Evolutionary conservation across 192 early-diverging fungal genomes (phyloP).

Genomic region (Lobosporangium transversale): DNA sequence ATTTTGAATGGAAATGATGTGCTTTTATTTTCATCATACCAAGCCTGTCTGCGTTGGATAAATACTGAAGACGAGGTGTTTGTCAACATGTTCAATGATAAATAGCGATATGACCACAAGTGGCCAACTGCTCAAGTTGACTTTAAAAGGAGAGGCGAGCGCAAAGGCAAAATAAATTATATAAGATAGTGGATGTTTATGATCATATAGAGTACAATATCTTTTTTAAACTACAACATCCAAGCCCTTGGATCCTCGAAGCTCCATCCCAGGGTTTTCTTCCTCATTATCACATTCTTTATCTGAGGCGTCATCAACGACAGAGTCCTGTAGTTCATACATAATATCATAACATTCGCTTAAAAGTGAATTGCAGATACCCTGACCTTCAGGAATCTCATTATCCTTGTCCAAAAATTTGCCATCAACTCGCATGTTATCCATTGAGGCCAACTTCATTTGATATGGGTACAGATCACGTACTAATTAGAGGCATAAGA

Average conservation of each 20-base stretch:
- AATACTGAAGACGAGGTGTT: too few relatives aligned
- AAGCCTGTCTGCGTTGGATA: too few relatives aligned
- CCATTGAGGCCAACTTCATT: constrained; percentile 86
- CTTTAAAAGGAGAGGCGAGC: constrained; percentile 54
- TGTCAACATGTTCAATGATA: too few relatives aligned
- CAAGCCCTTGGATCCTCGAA: constrained; percentile 37
- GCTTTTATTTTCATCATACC: neutral
- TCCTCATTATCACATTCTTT: constrained; percentile 14
- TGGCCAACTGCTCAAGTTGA: constrained; percentile 57
- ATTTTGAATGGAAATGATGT: too few relatives aligned
- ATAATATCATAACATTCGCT: constrained; percentile 91
- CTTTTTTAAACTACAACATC: constrained; percentile 35
- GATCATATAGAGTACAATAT: neutral
- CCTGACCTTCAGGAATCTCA: constrained; percentile 86
- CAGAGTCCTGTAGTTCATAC: constrained; percentile 73
- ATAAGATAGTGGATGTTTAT: neutral
- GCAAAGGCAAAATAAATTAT: constrained; percentile 21
- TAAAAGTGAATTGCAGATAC: constrained; percentile 83
- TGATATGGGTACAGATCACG: constrained; percentile 88
- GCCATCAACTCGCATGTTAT: constrained; percentile 83
- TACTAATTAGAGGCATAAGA: too few relatives aligned
- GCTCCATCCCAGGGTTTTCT: neutral
- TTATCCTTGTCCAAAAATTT: constrained; percentile 89
- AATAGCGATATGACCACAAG: constrained; percentile 37
- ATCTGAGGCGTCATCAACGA: constrained; percentile 51